These are phyloP conservation scores for Citeromyces hawaiiensis DNA, from an alignment of 1,139 yeast species.

Conservation along the genomic window DNA sequence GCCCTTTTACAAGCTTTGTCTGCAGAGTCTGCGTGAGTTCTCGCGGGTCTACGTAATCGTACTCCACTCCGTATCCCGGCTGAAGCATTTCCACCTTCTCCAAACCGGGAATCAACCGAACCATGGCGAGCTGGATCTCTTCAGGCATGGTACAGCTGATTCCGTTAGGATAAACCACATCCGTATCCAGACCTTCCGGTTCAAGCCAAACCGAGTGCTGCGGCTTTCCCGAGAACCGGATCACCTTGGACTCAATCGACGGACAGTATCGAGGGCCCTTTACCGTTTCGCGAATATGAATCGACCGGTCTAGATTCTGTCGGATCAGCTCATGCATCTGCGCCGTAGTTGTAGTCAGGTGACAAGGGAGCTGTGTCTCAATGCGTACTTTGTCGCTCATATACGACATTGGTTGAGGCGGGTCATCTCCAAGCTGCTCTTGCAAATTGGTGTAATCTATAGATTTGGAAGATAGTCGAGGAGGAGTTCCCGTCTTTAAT, in stretches of 20 bases:
- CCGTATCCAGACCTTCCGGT: slow-evolving; percentile 86
- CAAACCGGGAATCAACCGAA: slow-evolving; percentile 74
- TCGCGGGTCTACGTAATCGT: slow-evolving; percentile 91
- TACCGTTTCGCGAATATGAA: slow-evolving; percentile 88
- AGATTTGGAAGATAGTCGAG: slow-evolving; percentile 60
- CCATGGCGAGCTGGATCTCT: slow-evolving; percentile 69
- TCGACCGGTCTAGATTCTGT: slow-evolving; percentile 62
- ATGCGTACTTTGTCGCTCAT: slow-evolving; percentile 57
- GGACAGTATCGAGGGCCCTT: slow-evolving; percentile 98
- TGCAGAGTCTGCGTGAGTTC: slow-evolving; percentile 70
- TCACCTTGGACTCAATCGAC: slow-evolving; percentile 81
- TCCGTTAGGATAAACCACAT: slow-evolving; percentile 89
- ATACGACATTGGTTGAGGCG: slow-evolving; percentile 83
- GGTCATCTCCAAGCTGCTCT: slow-evolving; percentile 67
- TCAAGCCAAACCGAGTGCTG: slow-evolving; percentile 88
- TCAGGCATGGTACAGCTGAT: slow-evolving; percentile 95
- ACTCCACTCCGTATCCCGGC: slow-evolving; percentile 98
- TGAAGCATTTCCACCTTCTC: slow-evolving; percentile 79
- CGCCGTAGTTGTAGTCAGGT: slow-evolving; percentile 67
- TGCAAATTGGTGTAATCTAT: slow-evolving; percentile 51
- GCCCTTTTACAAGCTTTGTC: slow-evolving; percentile 66
- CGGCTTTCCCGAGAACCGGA: slow-evolving; percentile 64
- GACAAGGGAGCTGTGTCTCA: slow-evolving; percentile 54
- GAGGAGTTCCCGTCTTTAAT: slow-evolving; percentile 95
- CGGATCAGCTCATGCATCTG: slow-evolving; percentile 59